Conservation (phyloP, 202 grass and related monocot species). For the Brachypodium distachyon region DNA sequence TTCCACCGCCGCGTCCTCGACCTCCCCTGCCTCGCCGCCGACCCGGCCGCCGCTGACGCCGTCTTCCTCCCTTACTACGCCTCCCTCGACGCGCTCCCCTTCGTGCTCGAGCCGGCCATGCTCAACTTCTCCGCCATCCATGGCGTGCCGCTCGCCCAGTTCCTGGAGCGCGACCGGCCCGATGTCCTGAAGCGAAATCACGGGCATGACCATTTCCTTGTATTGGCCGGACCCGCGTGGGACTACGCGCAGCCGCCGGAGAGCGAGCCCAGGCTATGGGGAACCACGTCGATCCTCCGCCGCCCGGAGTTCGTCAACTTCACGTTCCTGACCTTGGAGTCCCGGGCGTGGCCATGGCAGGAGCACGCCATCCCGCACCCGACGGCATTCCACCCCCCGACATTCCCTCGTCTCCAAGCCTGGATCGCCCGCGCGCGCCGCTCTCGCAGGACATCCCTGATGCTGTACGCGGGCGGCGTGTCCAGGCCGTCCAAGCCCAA, state of each 20-base stretch:
- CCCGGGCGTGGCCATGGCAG: slow-evolving; percentile 55
- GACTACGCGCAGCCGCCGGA: slow-evolving; percentile 23
- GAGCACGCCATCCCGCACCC: slow-evolving; percentile 55
- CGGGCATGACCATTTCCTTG: slow-evolving; percentile 41
- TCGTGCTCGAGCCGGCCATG: not conserved
- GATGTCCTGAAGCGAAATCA: not conserved
- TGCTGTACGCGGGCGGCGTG: slow-evolving; percentile 49
- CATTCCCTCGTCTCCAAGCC: slow-evolving; percentile 31
- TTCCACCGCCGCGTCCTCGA: slow-evolving; percentile 57
- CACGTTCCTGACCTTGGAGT: slow-evolving; percentile 42
- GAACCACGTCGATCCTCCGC: slow-evolving; percentile 43
- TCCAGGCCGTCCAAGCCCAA: slow-evolving; percentile 27
- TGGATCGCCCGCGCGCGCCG: slow-evolving; percentile 44
- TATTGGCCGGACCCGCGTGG: slow-evolving; percentile 29
- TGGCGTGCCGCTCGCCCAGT: slow-evolving; percentile 18
- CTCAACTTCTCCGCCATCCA: slow-evolving; percentile 45
- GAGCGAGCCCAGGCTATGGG: slow-evolving; percentile 17
- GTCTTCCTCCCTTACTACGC: slow-evolving; percentile 66
- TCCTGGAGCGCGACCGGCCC: slow-evolving; percentile 20
- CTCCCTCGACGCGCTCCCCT: slow-evolving; percentile 60
- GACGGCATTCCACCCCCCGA: slow-evolving; percentile 57
- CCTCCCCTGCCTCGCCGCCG: slow-evolving; percentile 29
- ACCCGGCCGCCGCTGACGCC: slow-evolving; percentile 32
- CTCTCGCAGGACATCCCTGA: slow-evolving; percentile 26
- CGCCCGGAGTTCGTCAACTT: slow-evolving; percentile 46